Evolutionary conservation across 169 alveolate species (phyloP), one percentile per base, ranked within the genome.

Genomic region (Perkinsus marinus): DNA sequence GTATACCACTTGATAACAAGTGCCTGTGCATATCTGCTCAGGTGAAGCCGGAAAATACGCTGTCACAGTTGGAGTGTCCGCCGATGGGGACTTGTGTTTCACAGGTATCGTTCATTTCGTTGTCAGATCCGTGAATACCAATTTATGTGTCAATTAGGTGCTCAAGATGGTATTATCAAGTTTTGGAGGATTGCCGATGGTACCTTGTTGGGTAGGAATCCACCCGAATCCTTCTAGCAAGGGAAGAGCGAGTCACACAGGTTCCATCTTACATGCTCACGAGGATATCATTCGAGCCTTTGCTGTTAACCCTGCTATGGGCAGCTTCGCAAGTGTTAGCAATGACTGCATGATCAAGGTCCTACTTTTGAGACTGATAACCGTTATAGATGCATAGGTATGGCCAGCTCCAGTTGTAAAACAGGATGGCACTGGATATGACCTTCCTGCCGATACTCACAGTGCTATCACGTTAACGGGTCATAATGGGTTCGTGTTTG

Each of bases 401-500:
- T 57, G 79, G 79, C 79, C 79, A 19, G 79, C 79, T 2, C 79
- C 79, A 13, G 79, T 13, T 13, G 37, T 6, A 16, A 57, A 26
- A 26, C 37, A 6, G 79, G 79, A 57, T 57, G 79, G 79, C 26
- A 13, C 37, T 57, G 79, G 79, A 57, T 57, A 57, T 57, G 34
- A 6, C 22, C 26, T 57, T 19, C 79, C 79, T 16, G 3, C 30
- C 26, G 7, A 13, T 2, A 16, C 79, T 41, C 3, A 41, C 10
- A 41, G 46, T 41, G 46, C 46, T 57, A 26, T 57, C 46, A 93
- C 94, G 34, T 92, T 94, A 43, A 91, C 90, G 36, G 98, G 97
- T 0, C 98, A 97, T 93, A 93, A 92, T 36, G 97, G 97, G 3
- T 97, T 95, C 92, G 96, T 97, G 30, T 97, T 97, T 92, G 91